These are phyloP conservation scores for Zygosaccharomyces bisporus DNA, from an alignment of 805 yeast genomes.

Conservation along the genomic window DNA sequence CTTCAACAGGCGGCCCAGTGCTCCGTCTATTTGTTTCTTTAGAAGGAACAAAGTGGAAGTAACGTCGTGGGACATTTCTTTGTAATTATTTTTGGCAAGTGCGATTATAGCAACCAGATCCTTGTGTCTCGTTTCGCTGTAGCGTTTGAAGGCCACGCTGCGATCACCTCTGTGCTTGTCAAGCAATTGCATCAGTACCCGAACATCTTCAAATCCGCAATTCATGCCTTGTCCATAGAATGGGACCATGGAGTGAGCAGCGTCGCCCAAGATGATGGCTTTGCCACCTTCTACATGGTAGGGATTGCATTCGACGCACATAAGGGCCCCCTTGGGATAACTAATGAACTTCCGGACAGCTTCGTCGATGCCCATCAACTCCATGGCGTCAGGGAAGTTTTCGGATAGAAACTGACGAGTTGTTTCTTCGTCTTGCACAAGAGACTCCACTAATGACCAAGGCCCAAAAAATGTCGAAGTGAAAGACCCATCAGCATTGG, in stretches of 20 bases:
- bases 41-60: slow-evolving; percentile 55
- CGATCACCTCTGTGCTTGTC: slow-evolving; percentile 41
- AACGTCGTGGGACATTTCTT: slow-evolving; percentile 84
- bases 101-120: slow-evolving; percentile 75
- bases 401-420: slow-evolving; percentile 51
- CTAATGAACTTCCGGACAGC: slow-evolving; percentile 48
- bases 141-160: slow-evolving; percentile 48
- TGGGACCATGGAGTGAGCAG: slow-evolving; percentile 98
- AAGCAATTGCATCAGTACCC: slow-evolving; percentile 53
- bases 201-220: slow-evolving; percentile 90
- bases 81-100: slow-evolving; percentile 74
- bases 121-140: slow-evolving; percentile 51
- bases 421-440: slow-evolving; percentile 41
- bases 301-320: slow-evolving; percentile 67
- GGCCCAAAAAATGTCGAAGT: slow-evolving; percentile 89
- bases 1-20: slow-evolving; percentile 55
- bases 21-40: slow-evolving; percentile 64
- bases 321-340: slow-evolving; percentile 73
- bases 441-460: slow-evolving; percentile 56
- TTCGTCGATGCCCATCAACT: slow-evolving; percentile 57
- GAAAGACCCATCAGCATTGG: slow-evolving; percentile 81
- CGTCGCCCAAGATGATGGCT: slow-evolving; percentile 78
- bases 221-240: slow-evolving; percentile 97
- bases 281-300: slow-evolving; percentile 58
- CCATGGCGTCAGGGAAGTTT: slow-evolving; percentile 73